Base-by-base conservation (phyloP, 768 basidiomycete species). In the Naematelia aurantialba region DNA sequence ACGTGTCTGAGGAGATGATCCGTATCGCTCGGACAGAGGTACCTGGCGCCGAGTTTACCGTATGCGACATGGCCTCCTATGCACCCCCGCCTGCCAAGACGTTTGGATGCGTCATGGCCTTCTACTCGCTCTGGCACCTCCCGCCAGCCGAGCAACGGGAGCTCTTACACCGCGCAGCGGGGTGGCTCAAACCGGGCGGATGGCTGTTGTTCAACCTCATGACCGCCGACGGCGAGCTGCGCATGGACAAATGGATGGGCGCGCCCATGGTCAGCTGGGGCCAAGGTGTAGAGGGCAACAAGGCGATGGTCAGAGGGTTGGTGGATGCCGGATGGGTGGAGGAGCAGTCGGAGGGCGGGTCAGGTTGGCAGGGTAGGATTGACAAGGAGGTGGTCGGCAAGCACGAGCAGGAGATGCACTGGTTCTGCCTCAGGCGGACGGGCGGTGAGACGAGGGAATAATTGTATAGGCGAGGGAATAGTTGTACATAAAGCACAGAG, bases 121-220 rank as follows among this genome's bases (percentile, higher is more conserved):
- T 47, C 19, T 47, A 47, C 24, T 19, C 46, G n/a, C n/a, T 47
- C 21, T 47, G 46, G 46, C 46, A 47, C 24, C 46, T 47, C 24
- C 46, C 46, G 19, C 46, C 46, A 5, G 46, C n/a, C 46, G 46
- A 47, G 19, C n/a, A 47, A 19, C 8, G 24, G 8, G n/a, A 19
- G 19, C 11, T 47, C 5, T 19, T 47, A 5, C 46, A 25, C 5
- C n/a, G 24, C 8, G 46, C 46, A 8, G 46, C 46, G 19, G 24
- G n/a, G 5, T 47, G 46, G 46, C 19, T 47, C 5, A 19, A 47
- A 19, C 46, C 46, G 19, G 46, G 46, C 24, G 46, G 46, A 47
- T 47, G 46, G 46, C 5, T 47, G n/a, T 47, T 47, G 46, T 47
- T 47, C 19, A 47, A 47, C 24, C 46, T 47, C 46, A 47, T 47